Percentiles rank a stretch among this genome's conserved stretches.
phyloP scores from a whole-genome alignment of 371 early-diverging fungal genomes.

The Choanephora cucurbitarum region DNA sequence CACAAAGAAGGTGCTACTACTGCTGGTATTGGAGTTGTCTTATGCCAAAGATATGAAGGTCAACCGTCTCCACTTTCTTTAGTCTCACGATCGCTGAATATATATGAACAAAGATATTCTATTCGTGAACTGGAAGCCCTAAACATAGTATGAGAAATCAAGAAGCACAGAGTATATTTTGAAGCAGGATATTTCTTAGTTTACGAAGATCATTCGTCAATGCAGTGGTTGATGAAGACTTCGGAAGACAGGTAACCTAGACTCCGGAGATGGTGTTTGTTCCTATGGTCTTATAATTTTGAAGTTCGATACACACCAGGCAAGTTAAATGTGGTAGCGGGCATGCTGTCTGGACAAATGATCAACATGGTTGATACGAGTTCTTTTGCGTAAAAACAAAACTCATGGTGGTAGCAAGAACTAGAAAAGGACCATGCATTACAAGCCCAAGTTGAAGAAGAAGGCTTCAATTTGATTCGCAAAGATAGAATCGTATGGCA shows the following conservation, averaged over 20 bases:
- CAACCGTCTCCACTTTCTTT: constrained; percentile 4
- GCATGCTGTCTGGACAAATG: background rate
- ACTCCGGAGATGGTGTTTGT: constrained; percentile 2
- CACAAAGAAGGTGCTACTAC: background rate
- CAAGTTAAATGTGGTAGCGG: background rate
- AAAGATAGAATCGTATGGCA: background rate
- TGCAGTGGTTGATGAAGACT: constrained; percentile 8
- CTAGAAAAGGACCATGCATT: too few relatives aligned
- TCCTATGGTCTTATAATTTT: constrained; percentile 6
- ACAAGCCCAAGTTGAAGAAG: too few relatives aligned
- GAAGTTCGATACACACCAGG: background rate
- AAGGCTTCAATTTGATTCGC: too few relatives aligned
- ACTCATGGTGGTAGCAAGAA: too few relatives aligned
- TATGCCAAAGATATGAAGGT: constrained; percentile 2
- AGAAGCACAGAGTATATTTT: constrained; percentile 8
- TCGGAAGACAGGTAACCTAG: constrained; percentile 5
- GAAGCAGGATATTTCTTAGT: constrained; percentile 6
- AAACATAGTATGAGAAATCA: constrained; percentile 1
- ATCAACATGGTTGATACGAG: too few relatives aligned
- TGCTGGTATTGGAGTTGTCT: constrained; percentile 1
- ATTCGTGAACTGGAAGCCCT: constrained; percentile 7
- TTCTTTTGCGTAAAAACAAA: too few relatives aligned
- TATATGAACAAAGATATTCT: constrained; percentile 3
- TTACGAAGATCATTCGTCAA: constrained; percentile 8
- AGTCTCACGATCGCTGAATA: constrained; percentile 9